phyloP scores from a whole-genome alignment of 345 rosid genomes.

The Viola odorata region DNA sequence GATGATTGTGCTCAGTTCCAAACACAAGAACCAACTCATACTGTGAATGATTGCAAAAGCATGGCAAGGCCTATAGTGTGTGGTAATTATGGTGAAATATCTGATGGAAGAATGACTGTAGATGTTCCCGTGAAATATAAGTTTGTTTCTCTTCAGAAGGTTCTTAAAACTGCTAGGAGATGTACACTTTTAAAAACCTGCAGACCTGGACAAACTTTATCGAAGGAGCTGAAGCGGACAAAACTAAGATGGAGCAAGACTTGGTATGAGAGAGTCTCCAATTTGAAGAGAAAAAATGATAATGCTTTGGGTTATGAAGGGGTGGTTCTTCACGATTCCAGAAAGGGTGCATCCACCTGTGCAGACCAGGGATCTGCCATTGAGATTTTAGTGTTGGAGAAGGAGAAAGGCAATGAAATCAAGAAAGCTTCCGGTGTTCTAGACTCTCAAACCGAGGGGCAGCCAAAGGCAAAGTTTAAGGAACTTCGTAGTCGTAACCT shows the following conservation, averaged over 20 bases:
- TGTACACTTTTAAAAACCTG: slow-evolving; percentile 18
- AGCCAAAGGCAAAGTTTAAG: slow-evolving; percentile 24
- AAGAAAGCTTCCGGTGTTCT: slow-evolving; percentile 1
- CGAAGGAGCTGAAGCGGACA: slow-evolving; percentile 10
- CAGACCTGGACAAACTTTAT: slow-evolving; percentile 17
- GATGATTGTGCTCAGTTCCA: slow-evolving; percentile 10
- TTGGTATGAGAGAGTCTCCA: slow-evolving; percentile 9
- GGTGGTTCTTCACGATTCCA: slow-evolving; percentile 11
- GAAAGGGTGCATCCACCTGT: slow-evolving; percentile 7
- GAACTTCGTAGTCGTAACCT: slow-evolving; percentile 44
- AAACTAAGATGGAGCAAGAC: slow-evolving; percentile 11
- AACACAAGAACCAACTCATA: slow-evolving; percentile 10
- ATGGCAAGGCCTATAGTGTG: slow-evolving; percentile 38
- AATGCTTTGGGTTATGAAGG: slow-evolving; percentile 12
- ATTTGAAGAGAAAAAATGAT: slow-evolving; percentile 12
- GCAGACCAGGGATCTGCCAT: slow-evolving; percentile 14
- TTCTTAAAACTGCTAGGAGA: slow-evolving; percentile 28
- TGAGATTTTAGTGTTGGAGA: slow-evolving; percentile 16
- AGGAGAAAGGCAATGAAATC: slow-evolving; percentile 12
- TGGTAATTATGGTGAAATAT: slow-evolving; percentile 43
- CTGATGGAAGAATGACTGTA: slow-evolving; percentile 16
- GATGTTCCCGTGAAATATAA: slow-evolving; percentile 26
- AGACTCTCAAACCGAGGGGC: slow-evolving; percentile 9
- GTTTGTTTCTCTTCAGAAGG: slow-evolving; percentile 37
- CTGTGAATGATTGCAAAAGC: slow-evolving; percentile 8